Evolutionary conservation across 1,284 basidiomycete genomes (phyloP), one percentile per base, ranked within the genome.

Genomic region (Cystobasidium sp.): DNA sequence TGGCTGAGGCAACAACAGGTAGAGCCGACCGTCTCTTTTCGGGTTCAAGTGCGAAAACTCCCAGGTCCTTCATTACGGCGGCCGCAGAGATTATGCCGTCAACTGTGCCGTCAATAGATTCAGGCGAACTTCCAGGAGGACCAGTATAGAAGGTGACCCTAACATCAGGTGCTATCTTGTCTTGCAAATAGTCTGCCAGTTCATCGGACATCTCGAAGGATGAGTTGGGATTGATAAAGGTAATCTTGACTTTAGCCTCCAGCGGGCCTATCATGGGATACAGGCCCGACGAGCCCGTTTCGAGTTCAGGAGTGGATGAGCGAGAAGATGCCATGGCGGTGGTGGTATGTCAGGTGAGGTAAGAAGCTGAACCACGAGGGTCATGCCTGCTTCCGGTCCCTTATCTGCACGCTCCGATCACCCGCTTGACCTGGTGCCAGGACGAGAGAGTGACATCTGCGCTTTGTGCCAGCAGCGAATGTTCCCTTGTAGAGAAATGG

Each of bases 221-320:
- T 8, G 41, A 46, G 64, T 66, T 66, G 1, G 64, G 64, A 31
- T 66, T 66, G 37, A 66, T 53, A 37, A 39, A 51, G 0, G 53
- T 14, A 3, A 66, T 53, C 49, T 53, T 37, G 20, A 49, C 31
- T 16, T 22, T n/a, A 6, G 64, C 64, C 37, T 53, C 51, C 9
- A 16, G 6, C 8, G 46, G 24, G n/a, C 64, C 64, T 37, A 66
- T 37, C n/a, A 20, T 7, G 10, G 56, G 6, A 43, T 59, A 20
- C 5, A 56, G 24, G 22, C 53, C n/a, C 31, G 31, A 31, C 31
- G 31, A 31, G 31, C 31, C 31, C 31, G 31, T 31, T 31, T 31
- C 31, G 31, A 31, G 31, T 31, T 31, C 31, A 31, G 31, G 31
- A 5, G 2, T 31, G 31, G 31, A 31, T 31, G 31, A 31, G 31